These are phyloP conservation scores for Colletotrichum horii DNA, from an alignment of 2,329 filamentous ascomycete genomes.

Conservation along the genomic window DNA sequence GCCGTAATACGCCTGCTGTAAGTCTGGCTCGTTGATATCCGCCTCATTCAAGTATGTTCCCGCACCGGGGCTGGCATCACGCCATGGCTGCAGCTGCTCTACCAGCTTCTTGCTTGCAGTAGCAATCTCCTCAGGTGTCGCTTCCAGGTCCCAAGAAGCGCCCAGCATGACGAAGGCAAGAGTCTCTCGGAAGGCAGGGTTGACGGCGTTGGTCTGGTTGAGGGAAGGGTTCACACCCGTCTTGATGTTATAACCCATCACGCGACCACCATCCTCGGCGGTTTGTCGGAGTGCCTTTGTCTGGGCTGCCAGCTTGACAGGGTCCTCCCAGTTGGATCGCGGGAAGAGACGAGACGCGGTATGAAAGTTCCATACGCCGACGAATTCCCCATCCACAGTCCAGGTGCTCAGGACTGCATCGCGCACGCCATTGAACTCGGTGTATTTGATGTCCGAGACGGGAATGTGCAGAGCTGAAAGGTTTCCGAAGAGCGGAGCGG, in stretches of 20 bases:
- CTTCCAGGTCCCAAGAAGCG: constrained; percentile 27
- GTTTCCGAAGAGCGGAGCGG: constrained; percentile 34
- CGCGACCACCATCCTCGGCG: background rate
- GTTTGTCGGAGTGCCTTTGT: constrained; percentile 25
- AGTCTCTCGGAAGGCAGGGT: constrained; percentile 46
- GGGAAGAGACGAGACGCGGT: constrained; percentile 24
- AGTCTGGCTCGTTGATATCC: constrained; percentile 39
- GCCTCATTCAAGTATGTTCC: constrained; percentile 36
- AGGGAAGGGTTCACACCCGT: constrained; percentile 28
- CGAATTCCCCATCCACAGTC: constrained; percentile 23
- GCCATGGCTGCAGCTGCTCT: constrained; percentile 24
- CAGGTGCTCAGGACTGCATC: constrained; percentile 28
- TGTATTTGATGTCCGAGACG: constrained; percentile 32
- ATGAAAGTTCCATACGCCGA: background rate
- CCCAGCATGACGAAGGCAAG: constrained; percentile 37
- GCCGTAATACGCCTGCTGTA: constrained; percentile 41
- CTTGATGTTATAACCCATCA: constrained; percentile 23
- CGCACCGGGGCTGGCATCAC: constrained; percentile 26
- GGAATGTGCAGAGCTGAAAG: constrained; percentile 25
- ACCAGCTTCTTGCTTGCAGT: constrained; percentile 32
- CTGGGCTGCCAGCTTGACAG: constrained; percentile 23
- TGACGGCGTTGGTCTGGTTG: constrained; percentile 36
- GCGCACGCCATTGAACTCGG: constrained; percentile 30
- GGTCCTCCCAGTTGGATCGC: constrained; percentile 28
- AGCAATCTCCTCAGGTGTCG: constrained; percentile 28